Base-by-base conservation (phyloP, 192 early-diverging fungal species). In the Coemansia sp. region DNA sequence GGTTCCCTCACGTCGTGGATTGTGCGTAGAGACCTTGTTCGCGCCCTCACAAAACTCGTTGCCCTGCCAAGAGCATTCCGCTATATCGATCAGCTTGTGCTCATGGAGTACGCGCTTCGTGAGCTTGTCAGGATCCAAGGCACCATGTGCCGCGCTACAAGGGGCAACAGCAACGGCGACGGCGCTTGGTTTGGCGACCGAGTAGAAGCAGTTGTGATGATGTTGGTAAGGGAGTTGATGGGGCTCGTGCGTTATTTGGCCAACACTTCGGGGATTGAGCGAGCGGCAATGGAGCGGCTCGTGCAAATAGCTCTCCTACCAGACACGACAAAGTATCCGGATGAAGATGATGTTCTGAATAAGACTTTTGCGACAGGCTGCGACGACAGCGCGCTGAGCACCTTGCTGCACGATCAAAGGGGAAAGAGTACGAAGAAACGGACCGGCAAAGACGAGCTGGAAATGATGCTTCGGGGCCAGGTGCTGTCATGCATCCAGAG, bases 71-170 rank as follows among this genome's bases (percentile, higher is more conserved):
- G 15, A 34, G 12, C 52, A n/a, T 30, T 69, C 45, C 55, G 61
- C 35, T 57, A 34, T 12, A 52, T 64, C 7, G 75, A 77, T 44
- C 68, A 53, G 30, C 20, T 65, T 23, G 35, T 62, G 2, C 35
- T 77, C 30, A 44, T 65, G 24, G 79, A 73, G 62, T 43, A 67
- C 30, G 71, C 71, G 41, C 38, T 82, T 15, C 39, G 51, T 14
- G 75, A 82, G 66, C 62, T 77, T 15, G 64, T 58, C 21, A 60
- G 33, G 20, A 62, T 73, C 7, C 79, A 76, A 56, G 59, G 62
- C 23, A 55, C 62, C 21, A 62, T 81, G 23, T 18, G 45, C 8
- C 51, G 34, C 18, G 23, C 41, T 11, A 21, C 24, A 53, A 26
- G 5, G 21, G 51, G 14, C 24, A 53, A 10, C 9, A 16, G 6